Evolutionary conservation across 177 flowering plant genomes (phyloP).

Genomic region (Vitis hybrid): DNA sequence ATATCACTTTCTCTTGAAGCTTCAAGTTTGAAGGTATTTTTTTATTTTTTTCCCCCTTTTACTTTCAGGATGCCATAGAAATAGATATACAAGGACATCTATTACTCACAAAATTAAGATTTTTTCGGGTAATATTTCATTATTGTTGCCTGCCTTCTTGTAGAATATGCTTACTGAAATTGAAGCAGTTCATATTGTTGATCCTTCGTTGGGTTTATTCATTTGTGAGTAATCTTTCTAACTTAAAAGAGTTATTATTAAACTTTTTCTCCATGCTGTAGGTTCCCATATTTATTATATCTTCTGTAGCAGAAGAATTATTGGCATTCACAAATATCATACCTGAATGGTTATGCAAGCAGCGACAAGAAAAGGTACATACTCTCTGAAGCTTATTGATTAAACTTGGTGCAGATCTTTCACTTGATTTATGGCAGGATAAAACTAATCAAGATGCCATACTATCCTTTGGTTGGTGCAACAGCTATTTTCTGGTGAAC

Average conservation of each 20-base stretch:
- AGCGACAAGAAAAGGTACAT: conserved; percentile 77
- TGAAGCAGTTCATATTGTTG: too few species aligned
- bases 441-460: background rate
- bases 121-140: too few species aligned
- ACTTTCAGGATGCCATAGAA: too few species aligned
- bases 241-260: background rate
- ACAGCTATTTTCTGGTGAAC: conserved; percentile 78
- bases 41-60: background rate
- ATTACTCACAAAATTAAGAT: too few species aligned
- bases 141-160: too few species aligned
- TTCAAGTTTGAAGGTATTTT: conserved; percentile 52
- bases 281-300: conserved; percentile 83
- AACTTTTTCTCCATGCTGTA: conserved; percentile 20
- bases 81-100: background rate
- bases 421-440: background rate
- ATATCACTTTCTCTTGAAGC: conserved; percentile 49
- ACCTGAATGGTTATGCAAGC: conserved; percentile 89
- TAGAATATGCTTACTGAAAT: too few species aligned
- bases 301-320: conserved; percentile 76
- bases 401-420: background rate
- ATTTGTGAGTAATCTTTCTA: background rate
- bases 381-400: background rate
- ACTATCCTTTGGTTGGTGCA: conserved; percentile 14
- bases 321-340: conserved; percentile 64
- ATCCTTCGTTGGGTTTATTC: background rate